phyloP scores from a whole-genome alignment of 768 basidiomycete species.

The Suillus alpinus region DNA sequence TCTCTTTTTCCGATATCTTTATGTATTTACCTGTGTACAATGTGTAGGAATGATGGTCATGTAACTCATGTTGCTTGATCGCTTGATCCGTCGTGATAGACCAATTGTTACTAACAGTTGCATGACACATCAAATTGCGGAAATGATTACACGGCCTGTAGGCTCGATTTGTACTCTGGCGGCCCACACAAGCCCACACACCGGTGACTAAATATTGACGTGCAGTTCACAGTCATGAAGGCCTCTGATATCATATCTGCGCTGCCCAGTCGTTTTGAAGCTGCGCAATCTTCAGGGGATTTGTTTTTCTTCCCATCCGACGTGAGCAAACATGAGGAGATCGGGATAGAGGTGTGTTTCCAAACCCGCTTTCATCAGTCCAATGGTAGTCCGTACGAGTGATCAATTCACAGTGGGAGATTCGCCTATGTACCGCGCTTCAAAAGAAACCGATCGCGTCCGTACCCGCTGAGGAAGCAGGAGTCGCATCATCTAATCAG shows the following conservation, averaged over 20 bases:
- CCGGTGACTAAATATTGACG: neutral
- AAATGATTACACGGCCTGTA: neutral
- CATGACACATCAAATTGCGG: too few relatives aligned
- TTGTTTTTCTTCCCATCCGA: conserved; percentile 79
- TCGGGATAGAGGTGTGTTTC: conserved; percentile 58
- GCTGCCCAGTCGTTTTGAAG: conserved; percentile 54
- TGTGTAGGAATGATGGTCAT: too few relatives aligned
- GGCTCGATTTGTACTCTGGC: neutral
- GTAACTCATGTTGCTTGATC: too few relatives aligned
- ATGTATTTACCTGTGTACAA: neutral
- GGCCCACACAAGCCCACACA: neutral
- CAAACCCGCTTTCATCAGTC: neutral
- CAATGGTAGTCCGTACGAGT: neutral
- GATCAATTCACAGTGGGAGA: conserved; percentile 63
- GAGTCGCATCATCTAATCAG: conserved; percentile 23
- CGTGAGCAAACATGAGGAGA: conserved; percentile 55
- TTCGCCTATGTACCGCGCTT: conserved; percentile 81
- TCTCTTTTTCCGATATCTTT: neutral
- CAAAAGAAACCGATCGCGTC: conserved; percentile 69
- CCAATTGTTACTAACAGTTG: too few relatives aligned
- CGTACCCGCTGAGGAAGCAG: conserved; percentile 38
- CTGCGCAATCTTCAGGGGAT: conserved; percentile 60
- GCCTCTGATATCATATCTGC: conserved; percentile 51
- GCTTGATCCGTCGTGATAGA: too few relatives aligned
- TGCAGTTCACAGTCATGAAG: conserved; percentile 3